Conservation (phyloP, 306 rosid species). For the Rubus idaeus region DNA sequence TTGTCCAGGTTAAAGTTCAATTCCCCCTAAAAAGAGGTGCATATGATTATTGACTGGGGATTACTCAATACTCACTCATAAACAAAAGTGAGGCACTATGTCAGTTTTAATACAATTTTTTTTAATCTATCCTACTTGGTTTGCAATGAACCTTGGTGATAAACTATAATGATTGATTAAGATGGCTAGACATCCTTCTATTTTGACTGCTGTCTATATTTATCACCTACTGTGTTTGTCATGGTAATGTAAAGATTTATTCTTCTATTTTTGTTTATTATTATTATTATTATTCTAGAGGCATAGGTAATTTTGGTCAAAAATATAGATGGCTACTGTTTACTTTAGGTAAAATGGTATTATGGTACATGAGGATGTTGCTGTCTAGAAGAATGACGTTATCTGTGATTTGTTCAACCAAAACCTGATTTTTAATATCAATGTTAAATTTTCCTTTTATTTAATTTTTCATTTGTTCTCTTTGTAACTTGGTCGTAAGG, state of each 20-base stretch:
- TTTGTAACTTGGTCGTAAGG: not conserved
- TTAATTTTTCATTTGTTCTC: not conserved
- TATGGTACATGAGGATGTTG: not conserved
- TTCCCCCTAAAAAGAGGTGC: slow-evolving; percentile 8
- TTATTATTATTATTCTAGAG: not conserved
- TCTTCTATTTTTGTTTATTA: not conserved
- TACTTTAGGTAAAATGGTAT: not conserved
- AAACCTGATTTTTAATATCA: not conserved
- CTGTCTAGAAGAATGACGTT: not conserved
- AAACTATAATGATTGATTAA: not conserved
- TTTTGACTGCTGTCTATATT: not conserved
- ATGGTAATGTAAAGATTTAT: not conserved
- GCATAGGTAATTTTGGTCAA: not conserved
- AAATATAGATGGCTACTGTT: not conserved
- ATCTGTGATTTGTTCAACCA: not conserved
- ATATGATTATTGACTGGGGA: not conserved
- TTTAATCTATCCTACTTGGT: too few species aligned
- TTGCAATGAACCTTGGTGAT: not conserved
- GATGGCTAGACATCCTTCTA: not conserved
- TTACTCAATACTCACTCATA: not conserved
- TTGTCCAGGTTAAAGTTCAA: slow-evolving; percentile 73
- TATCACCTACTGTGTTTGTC: not conserved
- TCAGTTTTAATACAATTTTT: not conserved
- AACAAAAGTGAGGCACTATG: not conserved
- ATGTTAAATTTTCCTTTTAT: not conserved